phyloP scores from a whole-genome alignment of 2,329 filamentous ascomycete species.

The Teratosphaeria zuluensis region DNA sequence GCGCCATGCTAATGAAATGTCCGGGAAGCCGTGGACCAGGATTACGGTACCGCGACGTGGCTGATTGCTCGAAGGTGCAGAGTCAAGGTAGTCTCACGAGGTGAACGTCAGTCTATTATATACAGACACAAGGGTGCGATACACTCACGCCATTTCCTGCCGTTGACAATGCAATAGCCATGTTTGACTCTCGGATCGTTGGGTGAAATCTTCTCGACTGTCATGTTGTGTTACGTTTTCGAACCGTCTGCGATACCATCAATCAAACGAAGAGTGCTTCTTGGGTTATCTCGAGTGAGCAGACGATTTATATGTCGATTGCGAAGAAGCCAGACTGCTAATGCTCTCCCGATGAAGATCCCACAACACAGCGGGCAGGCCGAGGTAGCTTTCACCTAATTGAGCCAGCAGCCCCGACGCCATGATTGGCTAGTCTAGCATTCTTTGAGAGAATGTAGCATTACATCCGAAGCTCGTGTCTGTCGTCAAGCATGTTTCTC shows the following conservation, averaged over 20 bases:
- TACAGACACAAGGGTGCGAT: too few species aligned
- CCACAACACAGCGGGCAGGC: background rate
- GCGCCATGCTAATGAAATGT: constrained; percentile 77
- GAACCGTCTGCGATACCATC: background rate
- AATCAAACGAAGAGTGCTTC: background rate
- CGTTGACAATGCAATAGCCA: constrained; percentile 54
- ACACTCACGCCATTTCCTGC: constrained; percentile 53
- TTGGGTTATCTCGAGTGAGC: background rate
- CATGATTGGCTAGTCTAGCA: background rate
- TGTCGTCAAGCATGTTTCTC: background rate
- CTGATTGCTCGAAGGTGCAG: constrained; percentile 6
- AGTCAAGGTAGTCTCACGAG: constrained; percentile 37
- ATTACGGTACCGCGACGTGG: constrained; percentile 44
- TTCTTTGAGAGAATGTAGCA: background rate
- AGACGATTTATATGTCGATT: background rate
- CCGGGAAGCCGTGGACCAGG: constrained; percentile 69
- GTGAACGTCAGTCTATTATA: background rate
- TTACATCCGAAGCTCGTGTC: background rate
- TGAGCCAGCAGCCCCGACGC: background rate
- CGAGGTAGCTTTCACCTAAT: background rate
- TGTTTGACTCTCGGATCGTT: constrained; percentile 24
- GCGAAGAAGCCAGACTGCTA: background rate
- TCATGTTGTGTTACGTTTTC: constrained; percentile 5
- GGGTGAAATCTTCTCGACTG: constrained; percentile 15
- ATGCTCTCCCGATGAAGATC: background rate